Evolutionary conservation across 345 rosid genomes (phyloP).

Genomic region (Populus tremula): DNA sequence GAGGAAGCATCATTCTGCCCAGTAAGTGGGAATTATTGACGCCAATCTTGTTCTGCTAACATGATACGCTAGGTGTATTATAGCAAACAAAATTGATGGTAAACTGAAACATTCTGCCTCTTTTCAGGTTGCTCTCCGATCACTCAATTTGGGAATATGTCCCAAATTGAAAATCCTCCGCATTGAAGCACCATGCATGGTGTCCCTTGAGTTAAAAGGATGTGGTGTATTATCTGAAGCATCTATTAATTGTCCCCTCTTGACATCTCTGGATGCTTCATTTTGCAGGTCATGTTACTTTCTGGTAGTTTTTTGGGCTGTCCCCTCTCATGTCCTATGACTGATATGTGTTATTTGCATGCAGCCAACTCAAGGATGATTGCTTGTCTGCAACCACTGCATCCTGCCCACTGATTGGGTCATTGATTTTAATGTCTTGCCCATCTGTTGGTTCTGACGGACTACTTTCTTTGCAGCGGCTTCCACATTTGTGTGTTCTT

Average conservation of each 20-base stretch:
- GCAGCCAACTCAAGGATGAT: constrained; percentile 88
- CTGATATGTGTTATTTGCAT: constrained; percentile 22
- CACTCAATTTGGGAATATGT: constrained; percentile 93
- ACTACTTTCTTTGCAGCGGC: constrained; percentile 61
- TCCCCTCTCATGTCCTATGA: background rate
- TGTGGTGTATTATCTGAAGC: constrained; percentile 90
- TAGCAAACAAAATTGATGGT: background rate
- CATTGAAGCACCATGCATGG: constrained; percentile 81
- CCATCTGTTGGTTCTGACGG: constrained; percentile 79
- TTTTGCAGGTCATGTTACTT: constrained; percentile 70
- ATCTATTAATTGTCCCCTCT: constrained; percentile 69
- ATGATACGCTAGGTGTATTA: background rate
- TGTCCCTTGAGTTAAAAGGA: constrained; percentile 87
- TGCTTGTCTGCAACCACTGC: constrained; percentile 76
- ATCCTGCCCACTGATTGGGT: constrained; percentile 77
- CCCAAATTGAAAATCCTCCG: constrained; percentile 71
- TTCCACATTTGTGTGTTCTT: constrained; percentile 59
- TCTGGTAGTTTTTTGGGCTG: background rate
- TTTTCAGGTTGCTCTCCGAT: constrained; percentile 74
- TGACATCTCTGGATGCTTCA: constrained; percentile 90
- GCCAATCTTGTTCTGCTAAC: background rate
- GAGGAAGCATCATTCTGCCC: constrained; percentile 85
- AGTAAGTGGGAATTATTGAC: constrained; percentile 44
- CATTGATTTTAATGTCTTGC: constrained; percentile 91
- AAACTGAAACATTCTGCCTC: background rate